These are phyloP conservation scores for Pisolithus thermaeus DNA, from an alignment of 1,284 basidiomycete species.

Conservation along the genomic window DNA sequence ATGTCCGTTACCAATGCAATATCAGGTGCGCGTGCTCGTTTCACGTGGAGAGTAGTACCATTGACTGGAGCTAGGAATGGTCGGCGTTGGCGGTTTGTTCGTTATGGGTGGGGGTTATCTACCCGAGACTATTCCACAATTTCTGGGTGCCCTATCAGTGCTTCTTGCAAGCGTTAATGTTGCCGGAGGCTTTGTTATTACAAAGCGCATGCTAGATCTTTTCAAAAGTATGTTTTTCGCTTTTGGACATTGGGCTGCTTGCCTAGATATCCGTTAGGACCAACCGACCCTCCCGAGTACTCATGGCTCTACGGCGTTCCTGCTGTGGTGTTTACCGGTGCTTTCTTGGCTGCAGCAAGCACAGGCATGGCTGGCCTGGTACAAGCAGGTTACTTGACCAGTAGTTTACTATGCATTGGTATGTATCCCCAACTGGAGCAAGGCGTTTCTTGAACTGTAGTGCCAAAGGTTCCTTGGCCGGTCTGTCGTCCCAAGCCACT, in stretches of 20 bases:
- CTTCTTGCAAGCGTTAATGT: slow-evolving; percentile 81
- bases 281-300: slow-evolving; percentile 81
- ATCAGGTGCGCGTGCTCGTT: slow-evolving; percentile 40
- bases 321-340: slow-evolving; percentile 73
- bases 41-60: not conserved
- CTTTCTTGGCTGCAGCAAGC: slow-evolving; percentile 72
- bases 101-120: slow-evolving; percentile 83
- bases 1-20: slow-evolving; percentile 86
- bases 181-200: slow-evolving; percentile 78
- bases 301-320: slow-evolving; percentile 76
- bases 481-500: slow-evolving; percentile 69
- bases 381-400: slow-evolving; percentile 78
- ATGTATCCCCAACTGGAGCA: slow-evolving; percentile 12
- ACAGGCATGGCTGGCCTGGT: slow-evolving; percentile 82
- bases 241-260: not conserved
- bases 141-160: slow-evolving; percentile 72
- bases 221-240: slow-evolving; percentile 66
- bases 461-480: slow-evolving; percentile 60
- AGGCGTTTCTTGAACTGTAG: not conserved
- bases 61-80: slow-evolving; percentile 45
- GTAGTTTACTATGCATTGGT: slow-evolving; percentile 80
- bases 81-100: slow-evolving; percentile 80
- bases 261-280: slow-evolving; percentile 37
- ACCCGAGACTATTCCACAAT: slow-evolving; percentile 76
- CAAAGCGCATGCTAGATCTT: slow-evolving; percentile 86